phyloP scores from a whole-genome alignment of 257 asterid genomes.

The Gentiana dahurica region DNA sequence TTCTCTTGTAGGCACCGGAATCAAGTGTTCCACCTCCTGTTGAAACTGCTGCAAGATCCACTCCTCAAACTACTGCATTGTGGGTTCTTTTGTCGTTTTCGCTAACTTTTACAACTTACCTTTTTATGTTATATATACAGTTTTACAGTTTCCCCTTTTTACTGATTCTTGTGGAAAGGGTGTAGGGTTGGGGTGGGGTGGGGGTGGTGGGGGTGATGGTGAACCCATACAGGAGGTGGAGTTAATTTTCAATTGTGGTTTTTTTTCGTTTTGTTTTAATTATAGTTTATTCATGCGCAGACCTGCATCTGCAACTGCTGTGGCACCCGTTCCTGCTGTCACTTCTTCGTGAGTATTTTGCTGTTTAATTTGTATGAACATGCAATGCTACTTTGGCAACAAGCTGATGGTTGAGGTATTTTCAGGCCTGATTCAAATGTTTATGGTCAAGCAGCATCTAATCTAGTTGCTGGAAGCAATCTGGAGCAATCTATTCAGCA shows the following conservation, averaged over 20 bases:
- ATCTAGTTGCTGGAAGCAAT: conserved; percentile 60
- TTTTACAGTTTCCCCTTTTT: not conserved
- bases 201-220: not conserved
- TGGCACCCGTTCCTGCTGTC: conserved; percentile 13
- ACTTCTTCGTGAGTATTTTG: conserved; percentile 28
- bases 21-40: conserved; percentile 32
- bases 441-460: conserved; percentile 61
- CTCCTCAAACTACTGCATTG: conserved; percentile 16
- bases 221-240: too few relatives aligned
- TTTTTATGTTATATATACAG: not conserved
- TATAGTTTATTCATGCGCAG: conserved; percentile 11
- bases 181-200: not conserved
- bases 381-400: not conserved
- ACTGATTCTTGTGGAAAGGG: not conserved
- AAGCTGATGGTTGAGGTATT: conserved; percentile 11
- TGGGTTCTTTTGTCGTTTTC: conserved; percentile 14
- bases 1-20: conserved; percentile 38
- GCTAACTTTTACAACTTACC: not conserved
- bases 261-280: not conserved
- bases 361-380: not conserved
- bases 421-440: conserved; percentile 41
- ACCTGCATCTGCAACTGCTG: conserved; percentile 25
- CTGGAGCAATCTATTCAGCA: conserved; percentile 65
- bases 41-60: conserved; percentile 14
- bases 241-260: too few relatives aligned